These are phyloP conservation scores for Xylariaceae sp. DNA, from an alignment of 2,329 filamentous ascomycete genomes.

Conservation along the genomic window DNA sequence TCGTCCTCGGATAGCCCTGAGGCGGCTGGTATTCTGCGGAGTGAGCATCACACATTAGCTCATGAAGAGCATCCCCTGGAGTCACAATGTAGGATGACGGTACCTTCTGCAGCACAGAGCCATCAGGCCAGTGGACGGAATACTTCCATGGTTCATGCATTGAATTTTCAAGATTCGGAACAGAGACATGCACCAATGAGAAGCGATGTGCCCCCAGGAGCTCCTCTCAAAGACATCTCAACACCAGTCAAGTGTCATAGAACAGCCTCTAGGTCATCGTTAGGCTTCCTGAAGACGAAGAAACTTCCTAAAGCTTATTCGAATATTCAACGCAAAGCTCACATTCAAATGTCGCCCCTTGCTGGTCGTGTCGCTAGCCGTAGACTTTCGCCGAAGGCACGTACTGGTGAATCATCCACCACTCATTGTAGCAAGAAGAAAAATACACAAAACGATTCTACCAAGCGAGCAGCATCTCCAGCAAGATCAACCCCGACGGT, in stretches of 20 bases:
- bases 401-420: background rate
- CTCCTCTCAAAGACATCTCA: background rate
- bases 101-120: too few relatives aligned
- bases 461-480: background rate
- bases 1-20: too few relatives aligned
- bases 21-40: too few relatives aligned
- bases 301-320: conserved; percentile 8
- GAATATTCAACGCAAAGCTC: conserved; percentile 18
- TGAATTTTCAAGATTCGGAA: too few relatives aligned
- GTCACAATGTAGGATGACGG: too few relatives aligned
- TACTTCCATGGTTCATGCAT: too few relatives aligned
- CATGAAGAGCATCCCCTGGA: too few relatives aligned
- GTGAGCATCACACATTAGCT: too few relatives aligned
- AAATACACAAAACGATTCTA: background rate
- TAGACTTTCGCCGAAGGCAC: background rate
- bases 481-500: background rate
- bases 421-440: background rate
- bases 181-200: too few relatives aligned
- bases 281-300: background rate
- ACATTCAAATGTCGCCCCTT: conserved; percentile 10
- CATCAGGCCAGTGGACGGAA: too few relatives aligned
- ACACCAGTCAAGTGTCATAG: background rate
- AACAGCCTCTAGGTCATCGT: background rate
- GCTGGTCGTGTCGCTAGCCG: background rate
- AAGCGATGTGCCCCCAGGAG: background rate